Percentiles rank a stretch among this genome's conserved stretches.
Conservation (phyloP, 768 basidiomycete genomes). For the Lactifluus echinatus region DNA sequence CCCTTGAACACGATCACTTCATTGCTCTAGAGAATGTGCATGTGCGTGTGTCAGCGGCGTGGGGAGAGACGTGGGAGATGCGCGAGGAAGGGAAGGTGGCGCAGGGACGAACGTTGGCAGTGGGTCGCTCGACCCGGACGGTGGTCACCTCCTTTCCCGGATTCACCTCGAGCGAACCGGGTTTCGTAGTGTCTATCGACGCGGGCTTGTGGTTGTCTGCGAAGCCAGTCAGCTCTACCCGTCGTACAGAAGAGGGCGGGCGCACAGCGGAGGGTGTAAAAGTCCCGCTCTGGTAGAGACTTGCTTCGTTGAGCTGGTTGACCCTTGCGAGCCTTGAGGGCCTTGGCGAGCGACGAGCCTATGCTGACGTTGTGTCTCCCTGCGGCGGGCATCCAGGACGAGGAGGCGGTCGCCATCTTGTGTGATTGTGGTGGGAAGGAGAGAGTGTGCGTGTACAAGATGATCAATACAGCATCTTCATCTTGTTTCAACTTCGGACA, state of each 20-base stretch:
- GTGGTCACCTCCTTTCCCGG: constrained; percentile 42
- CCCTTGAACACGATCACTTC: constrained; percentile 53
- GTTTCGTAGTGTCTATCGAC: constrained; percentile 55
- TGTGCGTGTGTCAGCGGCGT: neutral
- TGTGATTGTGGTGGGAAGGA: constrained; percentile 5
- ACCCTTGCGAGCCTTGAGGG: constrained; percentile 61
- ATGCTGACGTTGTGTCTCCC: constrained; percentile 54
- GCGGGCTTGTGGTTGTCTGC: constrained; percentile 72
- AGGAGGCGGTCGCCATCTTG: constrained; percentile 12
- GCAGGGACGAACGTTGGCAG: constrained; percentile 45
- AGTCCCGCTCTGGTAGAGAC: constrained; percentile 53
- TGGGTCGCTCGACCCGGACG: constrained; percentile 57
- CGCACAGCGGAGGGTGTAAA: constrained; percentile 73
- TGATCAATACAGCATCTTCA: no score
- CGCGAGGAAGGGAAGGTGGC: neutral
- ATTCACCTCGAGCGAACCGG: constrained; percentile 57
- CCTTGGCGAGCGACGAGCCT: constrained; percentile 53
- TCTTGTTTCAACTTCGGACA: constrained; percentile 6
- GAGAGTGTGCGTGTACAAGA: no score
- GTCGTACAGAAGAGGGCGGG: neutral
- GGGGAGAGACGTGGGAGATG: neutral
- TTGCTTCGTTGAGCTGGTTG: constrained; percentile 35
- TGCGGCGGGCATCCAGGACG: constrained; percentile 16
- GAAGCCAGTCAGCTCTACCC: neutral
- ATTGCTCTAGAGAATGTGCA: constrained; percentile 31